Conservation (phyloP, 805 yeast genomes). For the Myxozyma kluyveri region DNA sequence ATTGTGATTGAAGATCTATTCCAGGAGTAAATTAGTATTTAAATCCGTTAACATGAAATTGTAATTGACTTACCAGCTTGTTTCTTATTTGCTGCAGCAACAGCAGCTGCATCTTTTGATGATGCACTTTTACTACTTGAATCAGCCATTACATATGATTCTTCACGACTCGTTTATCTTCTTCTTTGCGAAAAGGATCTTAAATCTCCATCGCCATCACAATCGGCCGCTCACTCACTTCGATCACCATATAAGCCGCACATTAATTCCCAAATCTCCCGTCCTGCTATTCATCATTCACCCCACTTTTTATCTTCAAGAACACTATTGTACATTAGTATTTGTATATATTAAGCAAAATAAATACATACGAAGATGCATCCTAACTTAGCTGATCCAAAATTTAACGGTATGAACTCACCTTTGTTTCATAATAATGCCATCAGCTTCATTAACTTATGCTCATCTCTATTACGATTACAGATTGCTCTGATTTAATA, state of each 20-base stretch:
- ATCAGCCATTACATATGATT: conserved; percentile 1
- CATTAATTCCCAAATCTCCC: background rate
- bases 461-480: background rate
- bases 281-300: background rate
- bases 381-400: conserved; percentile 31
- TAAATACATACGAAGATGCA: conserved; percentile 24
- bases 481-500: conserved; percentile 75
- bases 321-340: background rate
- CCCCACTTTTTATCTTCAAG: background rate
- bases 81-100: conserved; percentile 17
- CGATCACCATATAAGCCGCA: no score
- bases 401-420: conserved; percentile 28
- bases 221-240: no score
- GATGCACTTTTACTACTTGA: conserved; percentile 1
- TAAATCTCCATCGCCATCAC: no score
- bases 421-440: no score
- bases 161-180: no score
- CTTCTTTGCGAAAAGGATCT: no score
- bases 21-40: no score
- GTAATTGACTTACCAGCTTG: conserved; percentile 13
- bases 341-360: background rate
- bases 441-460: no score
- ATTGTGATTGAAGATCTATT: conserved; percentile 42
- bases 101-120: conserved; percentile 8
- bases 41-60: background rate